Percentiles rank a stretch among this genome's conserved stretches.
phyloP scores from a whole-genome alignment of 2,329 filamentous ascomycete species.

The Microascus cirrosus region DNA sequence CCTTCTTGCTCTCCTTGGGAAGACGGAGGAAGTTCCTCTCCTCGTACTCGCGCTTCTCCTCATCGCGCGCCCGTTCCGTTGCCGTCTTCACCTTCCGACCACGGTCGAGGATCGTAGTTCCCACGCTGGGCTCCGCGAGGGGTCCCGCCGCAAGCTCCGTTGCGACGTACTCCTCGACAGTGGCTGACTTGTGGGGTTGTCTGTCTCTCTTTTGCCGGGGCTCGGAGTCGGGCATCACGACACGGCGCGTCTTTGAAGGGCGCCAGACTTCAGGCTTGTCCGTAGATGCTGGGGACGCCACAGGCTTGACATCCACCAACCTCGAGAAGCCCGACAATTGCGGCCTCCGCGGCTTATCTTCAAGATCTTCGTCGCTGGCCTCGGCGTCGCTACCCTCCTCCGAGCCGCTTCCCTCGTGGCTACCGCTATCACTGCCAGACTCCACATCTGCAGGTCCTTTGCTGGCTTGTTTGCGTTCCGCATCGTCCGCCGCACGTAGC shows the following conservation, averaged over 20 bases:
- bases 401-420: slow-evolving; percentile 19
- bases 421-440: slow-evolving; percentile 19
- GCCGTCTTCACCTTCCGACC: slow-evolving; percentile 72
- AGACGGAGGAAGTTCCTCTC: slow-evolving; percentile 85
- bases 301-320: slow-evolving; percentile 6
- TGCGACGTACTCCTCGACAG: slow-evolving; percentile 84
- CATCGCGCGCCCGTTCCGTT: slow-evolving; percentile 64
- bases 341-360: slow-evolving; percentile 11
- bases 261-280: slow-evolving; percentile 61
- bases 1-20: slow-evolving; percentile 81
- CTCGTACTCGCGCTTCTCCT: slow-evolving; percentile 76
- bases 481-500: slow-evolving; percentile 72
- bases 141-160: slow-evolving; percentile 77
- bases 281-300: slow-evolving; percentile 20
- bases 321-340: slow-evolving; percentile 1
- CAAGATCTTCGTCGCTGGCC: slow-evolving; percentile 21
- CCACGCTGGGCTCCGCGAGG: slow-evolving; percentile 78
- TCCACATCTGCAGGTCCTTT: slow-evolving; percentile 1
- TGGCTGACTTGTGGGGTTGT: slow-evolving; percentile 61
- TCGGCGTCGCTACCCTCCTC: slow-evolving; percentile 20
- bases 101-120: slow-evolving; percentile 71
- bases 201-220: slow-evolving; percentile 47
- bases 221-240: slow-evolving; percentile 65
- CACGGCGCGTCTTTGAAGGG: slow-evolving; percentile 79
- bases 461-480: slow-evolving; percentile 31